These are phyloP conservation scores for Diaporthe citriasiana DNA, from an alignment of 2,329 filamentous ascomycete species.

Conservation along the genomic window DNA sequence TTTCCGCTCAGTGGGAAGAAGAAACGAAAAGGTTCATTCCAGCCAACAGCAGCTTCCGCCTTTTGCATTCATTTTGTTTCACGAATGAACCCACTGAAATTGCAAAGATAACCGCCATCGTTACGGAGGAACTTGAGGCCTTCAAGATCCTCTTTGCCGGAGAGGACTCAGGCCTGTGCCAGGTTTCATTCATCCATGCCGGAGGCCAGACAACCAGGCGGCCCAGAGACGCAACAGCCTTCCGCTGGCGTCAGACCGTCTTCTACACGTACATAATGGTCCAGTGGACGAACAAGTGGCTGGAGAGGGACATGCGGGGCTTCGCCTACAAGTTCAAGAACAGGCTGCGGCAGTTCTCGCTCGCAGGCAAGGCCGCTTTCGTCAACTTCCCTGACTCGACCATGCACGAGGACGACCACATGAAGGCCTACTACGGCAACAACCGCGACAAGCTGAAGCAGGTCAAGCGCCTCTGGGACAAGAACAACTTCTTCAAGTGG, in stretches of 20 bases:
- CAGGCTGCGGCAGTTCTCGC: slow-evolving; percentile 44
- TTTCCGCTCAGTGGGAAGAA: slow-evolving; percentile 39
- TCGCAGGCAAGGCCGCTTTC: slow-evolving; percentile 46
- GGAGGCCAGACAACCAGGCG: slow-evolving; percentile 43
- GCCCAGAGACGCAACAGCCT: slow-evolving; percentile 45
- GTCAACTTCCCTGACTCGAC: slow-evolving; percentile 50
- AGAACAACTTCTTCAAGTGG: slow-evolving; percentile 48
- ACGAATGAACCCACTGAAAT: slow-evolving; percentile 67
- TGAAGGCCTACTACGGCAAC: slow-evolving; percentile 51
- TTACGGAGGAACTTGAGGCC: slow-evolving; percentile 36
- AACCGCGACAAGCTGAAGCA: slow-evolving; percentile 46
- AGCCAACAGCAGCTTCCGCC: slow-evolving; percentile 43
- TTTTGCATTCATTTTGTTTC: slow-evolving; percentile 66
- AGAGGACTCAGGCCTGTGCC: slow-evolving; percentile 42
- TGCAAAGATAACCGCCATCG: slow-evolving; percentile 33
- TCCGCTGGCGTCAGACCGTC: slow-evolving; percentile 48
- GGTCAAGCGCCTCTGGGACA: slow-evolving; percentile 50
- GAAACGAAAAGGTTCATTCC: slow-evolving; percentile 41
- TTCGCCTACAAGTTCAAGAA: slow-evolving; percentile 46
- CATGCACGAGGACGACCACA: slow-evolving; percentile 32
- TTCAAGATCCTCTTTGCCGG: slow-evolving; percentile 45
- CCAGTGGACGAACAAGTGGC: slow-evolving; percentile 51
- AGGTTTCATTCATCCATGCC: slow-evolving; percentile 50
- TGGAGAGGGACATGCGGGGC: slow-evolving; percentile 49
- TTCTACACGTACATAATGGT: slow-evolving; percentile 52